Evolutionary conservation across 2,329 filamentous ascomycete species (phyloP).

Genomic region (Penicillium fuscoglaucum): DNA sequence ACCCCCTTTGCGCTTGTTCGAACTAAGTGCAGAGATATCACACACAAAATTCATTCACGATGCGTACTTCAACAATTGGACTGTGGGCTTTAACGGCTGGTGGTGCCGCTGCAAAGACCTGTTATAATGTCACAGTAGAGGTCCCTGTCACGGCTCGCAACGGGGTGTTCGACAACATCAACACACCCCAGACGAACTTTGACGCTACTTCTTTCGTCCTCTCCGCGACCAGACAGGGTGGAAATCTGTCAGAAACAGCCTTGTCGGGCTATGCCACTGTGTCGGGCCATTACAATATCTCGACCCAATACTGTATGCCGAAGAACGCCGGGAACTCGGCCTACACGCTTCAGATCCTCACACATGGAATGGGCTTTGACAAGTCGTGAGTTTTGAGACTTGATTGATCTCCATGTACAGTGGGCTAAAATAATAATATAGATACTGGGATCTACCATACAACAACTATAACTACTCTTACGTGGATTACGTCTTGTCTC

Average conservation of each 20-base stretch:
- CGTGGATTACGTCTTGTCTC: constrained; percentile 37
- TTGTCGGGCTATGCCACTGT: constrained; percentile 21
- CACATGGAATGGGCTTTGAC: constrained; percentile 42
- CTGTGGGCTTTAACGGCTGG: constrained; percentile 5
- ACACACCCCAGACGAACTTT: constrained; percentile 19
- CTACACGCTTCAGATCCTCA: constrained; percentile 39
- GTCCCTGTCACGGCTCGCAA: constrained; percentile 13
- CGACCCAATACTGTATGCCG: constrained; percentile 18
- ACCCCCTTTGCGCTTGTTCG: neutral
- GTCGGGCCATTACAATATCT: constrained; percentile 17
- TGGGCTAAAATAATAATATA: neutral
- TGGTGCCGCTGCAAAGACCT: constrained; percentile 6
- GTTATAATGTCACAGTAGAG: constrained; percentile 11
- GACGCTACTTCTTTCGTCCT: constrained; percentile 18
- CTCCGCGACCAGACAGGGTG: constrained; percentile 13
- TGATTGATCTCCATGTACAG: neutral
- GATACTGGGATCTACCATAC: constrained; percentile 39
- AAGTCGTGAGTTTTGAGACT: constrained; percentile 17
- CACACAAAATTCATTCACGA: neutral
- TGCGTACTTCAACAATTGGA: constrained; percentile 9
- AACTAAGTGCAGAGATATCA: neutral
- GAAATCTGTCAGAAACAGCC: constrained; percentile 15
- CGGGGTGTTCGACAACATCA: constrained; percentile 11
- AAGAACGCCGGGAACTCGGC: neutral
- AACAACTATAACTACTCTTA: constrained; percentile 38